Evolutionary conservation across 2,329 filamentous ascomycete genomes (phyloP), one percentile per base, ranked within the genome.

Genomic region (Aureobasidium sp.): DNA sequence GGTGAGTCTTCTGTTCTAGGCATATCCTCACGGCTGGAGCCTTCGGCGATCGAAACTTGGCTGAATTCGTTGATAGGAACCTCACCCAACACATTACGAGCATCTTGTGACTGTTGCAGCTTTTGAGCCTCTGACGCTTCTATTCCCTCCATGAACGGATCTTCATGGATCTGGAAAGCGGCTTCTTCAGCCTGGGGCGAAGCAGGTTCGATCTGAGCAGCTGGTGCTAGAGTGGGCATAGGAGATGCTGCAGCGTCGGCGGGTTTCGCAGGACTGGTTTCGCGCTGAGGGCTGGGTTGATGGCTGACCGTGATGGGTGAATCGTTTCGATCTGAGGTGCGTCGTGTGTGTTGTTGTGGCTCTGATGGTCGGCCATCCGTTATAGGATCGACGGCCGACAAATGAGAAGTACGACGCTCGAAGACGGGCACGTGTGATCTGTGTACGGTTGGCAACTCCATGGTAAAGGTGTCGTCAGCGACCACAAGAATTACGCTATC

Each of bases 141-240:
- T 46, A 72, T 71, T 41, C 75, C 73, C 44, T 73, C 73, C 41
- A 74, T 75, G 59, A 79, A 78, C 1, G 80, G 80, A 64, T 83
- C 81, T 69, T 84, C 82, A 65, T 81, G 82, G 32, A 82, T 79
- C 58, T 78, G 78, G 3, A 82, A 78, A 59, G 76, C 77, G 17
- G 57, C 27, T 23, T 51, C 57, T n/a, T 60, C 57, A 5, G 46
- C 2, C 26, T 48, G 55, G n/a, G 46, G 34, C 7, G 32, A 20
- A 26, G 46, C 34, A 10, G 39, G n/a, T 12, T 50, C 44, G 15
- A 50, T 50, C 12, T 44, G 57, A 41, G 34, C 44, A 20, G 57
- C 57, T 32, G 57, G 46, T 3, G 57, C 57, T 17, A 51, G 12
- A 9, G 55, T 29, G 15, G 55, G 55, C 29, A 77, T 76, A 51